Evolutionary conservation across 2,329 filamentous ascomycete genomes (phyloP), one percentile per base, ranked within the genome.

Genomic region (Colletotrichum tropicicola): DNA sequence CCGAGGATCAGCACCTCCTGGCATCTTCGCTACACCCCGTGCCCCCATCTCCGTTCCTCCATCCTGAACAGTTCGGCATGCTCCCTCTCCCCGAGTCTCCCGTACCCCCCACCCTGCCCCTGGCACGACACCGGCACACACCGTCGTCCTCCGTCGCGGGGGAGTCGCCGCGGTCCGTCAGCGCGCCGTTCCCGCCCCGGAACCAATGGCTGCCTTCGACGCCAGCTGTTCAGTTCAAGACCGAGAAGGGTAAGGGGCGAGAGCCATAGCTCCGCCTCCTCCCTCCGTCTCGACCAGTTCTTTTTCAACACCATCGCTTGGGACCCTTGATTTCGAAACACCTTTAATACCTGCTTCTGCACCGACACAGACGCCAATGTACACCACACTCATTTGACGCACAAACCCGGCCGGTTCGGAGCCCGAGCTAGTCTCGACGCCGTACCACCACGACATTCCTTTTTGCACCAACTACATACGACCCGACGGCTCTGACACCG

Each of bases 71-170:
- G 39, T 74, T 80, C 59, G 73, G 78, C 70, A 80, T 79, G 78
- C 77, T 82, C 60, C 79, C 81, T 28, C 74, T 79, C 21, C 80
- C 82, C 60, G 82, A 83, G 70, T 83, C 82, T 43, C 81, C 81
- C 12, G 67, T 80, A 37, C 72, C 79, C 21, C 74, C 73, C 58
- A 73, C 71, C 64, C 70, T 73, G 57, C 69, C 73, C 27, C 72
- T 72, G 58, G 68, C 70, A 17, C 70, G 76, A 65, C 75, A 76
- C 57, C 77, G 79, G 71, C 79, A 83, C 28, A 67, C 58, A 4
- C 74, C 70, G 17, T 76, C 68, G 13, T 65, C 67, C 6, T 68
- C 65, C 12, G 54, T 52, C 57, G 35, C 61, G 8, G 53, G 47
- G 6, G 63, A 68, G 10, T 78, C 75, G 5, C 75, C 75, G 13